Conservation (phyloP, 768 basidiomycete species). For the Filobasidium floriforme region DNA sequence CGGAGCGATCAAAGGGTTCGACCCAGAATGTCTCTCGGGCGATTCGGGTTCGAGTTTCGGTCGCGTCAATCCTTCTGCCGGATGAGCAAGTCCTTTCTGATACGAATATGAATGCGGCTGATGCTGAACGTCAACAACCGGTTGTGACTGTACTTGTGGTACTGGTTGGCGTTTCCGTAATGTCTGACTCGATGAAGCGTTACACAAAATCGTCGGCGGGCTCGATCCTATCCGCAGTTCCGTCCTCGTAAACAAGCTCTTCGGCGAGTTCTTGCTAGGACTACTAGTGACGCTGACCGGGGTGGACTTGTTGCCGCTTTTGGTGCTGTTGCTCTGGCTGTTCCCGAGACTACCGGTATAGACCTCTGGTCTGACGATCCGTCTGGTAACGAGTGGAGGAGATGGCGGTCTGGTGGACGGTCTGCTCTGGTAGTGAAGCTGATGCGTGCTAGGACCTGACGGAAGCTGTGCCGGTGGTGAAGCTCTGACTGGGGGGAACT, state of each 20-base stretch:
- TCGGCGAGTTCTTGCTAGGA: background rate
- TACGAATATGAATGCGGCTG: no score
- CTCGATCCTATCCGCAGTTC: slow-evolving; percentile 1
- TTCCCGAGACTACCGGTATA: background rate
- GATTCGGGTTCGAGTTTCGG: no score
- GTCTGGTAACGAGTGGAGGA: background rate
- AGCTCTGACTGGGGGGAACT: background rate
- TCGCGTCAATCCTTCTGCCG: no score
- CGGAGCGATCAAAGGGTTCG: no score
- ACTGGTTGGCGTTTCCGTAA: no score
- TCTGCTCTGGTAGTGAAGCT: no score
- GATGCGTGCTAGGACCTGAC: background rate
- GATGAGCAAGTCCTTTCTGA: no score
- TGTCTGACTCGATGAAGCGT: no score
- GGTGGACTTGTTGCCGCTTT: background rate
- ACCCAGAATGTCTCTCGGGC: no score
- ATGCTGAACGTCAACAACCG: no score
- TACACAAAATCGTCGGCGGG: background rate
- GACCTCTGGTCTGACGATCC: background rate
- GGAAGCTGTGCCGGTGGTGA: background rate
- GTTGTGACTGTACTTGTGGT: no score
- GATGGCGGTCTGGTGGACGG: no score
- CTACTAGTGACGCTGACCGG: background rate
- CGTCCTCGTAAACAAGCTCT: background rate
- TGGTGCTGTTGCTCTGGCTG: background rate